phyloP scores from a whole-genome alignment of 495 filamentous ascomycete species.

The Penicillium manginii region DNA sequence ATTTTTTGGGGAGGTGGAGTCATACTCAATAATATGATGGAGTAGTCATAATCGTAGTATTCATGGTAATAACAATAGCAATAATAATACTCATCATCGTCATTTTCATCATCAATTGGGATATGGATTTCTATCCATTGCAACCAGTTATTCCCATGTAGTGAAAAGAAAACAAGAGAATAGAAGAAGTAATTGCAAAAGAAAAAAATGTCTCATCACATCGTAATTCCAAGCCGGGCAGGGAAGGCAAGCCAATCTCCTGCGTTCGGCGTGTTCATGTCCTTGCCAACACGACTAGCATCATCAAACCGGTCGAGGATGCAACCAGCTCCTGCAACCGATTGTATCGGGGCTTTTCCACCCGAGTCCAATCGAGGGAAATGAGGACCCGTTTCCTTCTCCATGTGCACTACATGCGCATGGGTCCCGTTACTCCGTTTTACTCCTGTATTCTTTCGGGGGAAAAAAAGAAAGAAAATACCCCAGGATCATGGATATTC shows the following conservation, averaged over 20 bases:
- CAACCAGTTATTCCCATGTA: not conserved
- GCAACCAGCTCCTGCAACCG: conserved; percentile 3
- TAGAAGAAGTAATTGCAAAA: not conserved
- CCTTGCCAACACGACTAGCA: conserved; percentile 4
- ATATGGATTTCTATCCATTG: not conserved
- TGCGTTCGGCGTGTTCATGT: not conserved
- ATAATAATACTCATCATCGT: not conserved
- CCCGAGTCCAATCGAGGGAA: conserved; percentile 1
- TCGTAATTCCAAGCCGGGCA: conserved; percentile 1
- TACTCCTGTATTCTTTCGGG: not conserved
- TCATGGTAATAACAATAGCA: not conserved
- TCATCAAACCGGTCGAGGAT: conserved; percentile 3
- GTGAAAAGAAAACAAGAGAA: not conserved
- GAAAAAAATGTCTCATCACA: conserved; percentile 4
- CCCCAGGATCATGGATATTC: conserved; percentile 14
- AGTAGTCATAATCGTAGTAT: not conserved
- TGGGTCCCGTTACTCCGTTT: conserved; percentile 3
- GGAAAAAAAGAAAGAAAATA: not conserved
- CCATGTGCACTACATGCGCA: conserved; percentile 1
- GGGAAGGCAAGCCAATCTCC: not conserved
- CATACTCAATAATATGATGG: not conserved
- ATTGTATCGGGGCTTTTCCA: not conserved
- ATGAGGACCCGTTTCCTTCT: not conserved
- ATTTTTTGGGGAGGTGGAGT: not conserved
- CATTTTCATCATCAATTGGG: not conserved